Evolutionary conservation across 2,329 filamentous ascomycete genomes (phyloP).

Genomic region (Zasmidium cellare): DNA sequence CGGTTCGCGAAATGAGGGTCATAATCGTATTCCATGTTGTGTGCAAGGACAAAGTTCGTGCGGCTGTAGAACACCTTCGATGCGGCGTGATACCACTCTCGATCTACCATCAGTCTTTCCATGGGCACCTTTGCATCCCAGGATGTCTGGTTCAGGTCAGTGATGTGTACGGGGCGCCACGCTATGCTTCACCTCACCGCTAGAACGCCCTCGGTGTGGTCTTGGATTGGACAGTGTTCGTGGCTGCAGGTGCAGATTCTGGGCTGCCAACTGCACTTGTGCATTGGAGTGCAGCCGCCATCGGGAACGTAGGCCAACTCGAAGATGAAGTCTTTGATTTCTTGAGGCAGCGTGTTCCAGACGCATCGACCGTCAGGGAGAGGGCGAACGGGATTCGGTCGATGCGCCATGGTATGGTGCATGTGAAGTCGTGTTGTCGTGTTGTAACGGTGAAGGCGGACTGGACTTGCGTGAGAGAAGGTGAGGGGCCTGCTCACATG

Average conservation of each 20-base stretch:
- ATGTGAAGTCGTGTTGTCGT: no score
- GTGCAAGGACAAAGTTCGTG: neutral
- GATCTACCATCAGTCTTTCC: neutral
- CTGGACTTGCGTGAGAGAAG: no score
- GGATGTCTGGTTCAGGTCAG: neutral
- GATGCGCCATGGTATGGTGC: no score
- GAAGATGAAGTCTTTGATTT: conserved; percentile 1
- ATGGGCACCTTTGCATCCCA: neutral
- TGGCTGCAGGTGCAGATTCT: neutral
- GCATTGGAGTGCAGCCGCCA: neutral
- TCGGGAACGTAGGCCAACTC: conserved; percentile 1
- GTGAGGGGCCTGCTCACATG: no score
- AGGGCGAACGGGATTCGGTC: no score
- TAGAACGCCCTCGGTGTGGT: no score
- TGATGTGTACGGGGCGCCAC: no score
- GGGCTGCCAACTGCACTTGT: neutral
- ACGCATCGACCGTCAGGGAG: neutral
- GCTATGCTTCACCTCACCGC: no score
- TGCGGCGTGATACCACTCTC: neutral
- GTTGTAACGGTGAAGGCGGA: no score
- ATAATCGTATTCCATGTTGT: neutral
- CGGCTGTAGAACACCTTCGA: conserved; percentile 1
- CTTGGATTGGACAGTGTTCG: no score
- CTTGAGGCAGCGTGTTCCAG: conserved; percentile 4
- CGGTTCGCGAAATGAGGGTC: neutral